These are phyloP conservation scores for Carpinus fangiana DNA, from an alignment of 306 rosid species.

Conservation along the genomic window DNA sequence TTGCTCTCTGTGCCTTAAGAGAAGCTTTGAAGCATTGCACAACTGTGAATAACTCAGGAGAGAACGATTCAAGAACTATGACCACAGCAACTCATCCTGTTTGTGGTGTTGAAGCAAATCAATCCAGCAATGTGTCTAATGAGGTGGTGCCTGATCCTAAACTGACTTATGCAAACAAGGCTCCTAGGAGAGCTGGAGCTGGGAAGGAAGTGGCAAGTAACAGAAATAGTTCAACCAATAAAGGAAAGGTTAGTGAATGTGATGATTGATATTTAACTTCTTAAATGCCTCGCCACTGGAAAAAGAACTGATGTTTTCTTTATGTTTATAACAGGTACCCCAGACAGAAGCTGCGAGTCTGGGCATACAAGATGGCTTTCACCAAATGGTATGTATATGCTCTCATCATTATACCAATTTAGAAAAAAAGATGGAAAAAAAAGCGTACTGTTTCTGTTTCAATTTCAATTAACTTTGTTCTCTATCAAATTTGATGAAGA, in stretches of 20 bases:
- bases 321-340: constrained; percentile 37
- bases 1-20: constrained; percentile 46
- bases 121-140: constrained; percentile 26
- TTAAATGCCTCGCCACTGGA: constrained; percentile 1
- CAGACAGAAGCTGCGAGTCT: constrained; percentile 40
- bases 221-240: constrained; percentile 34
- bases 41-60: constrained; percentile 40
- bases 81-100: constrained; percentile 30
- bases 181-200: constrained; percentile 33
- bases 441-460: constrained; percentile 1
- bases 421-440: neutral
- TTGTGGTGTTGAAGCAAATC: constrained; percentile 41
- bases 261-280: constrained; percentile 16
- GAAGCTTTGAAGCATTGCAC: constrained; percentile 54
- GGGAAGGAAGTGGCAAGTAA: constrained; percentile 34
- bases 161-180: constrained; percentile 32
- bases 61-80: constrained; percentile 37
- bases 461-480: neutral
- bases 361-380: constrained; percentile 41
- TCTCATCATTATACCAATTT: neutral
- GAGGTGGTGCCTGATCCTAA: constrained; percentile 34
- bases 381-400: constrained; percentile 45
- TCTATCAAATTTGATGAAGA: neutral
- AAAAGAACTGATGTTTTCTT: neutral
- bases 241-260: constrained; percentile 46